Base-by-base conservation (phyloP, 2,329 filamentous ascomycete species). In the Colletotrichum godetiae region DNA sequence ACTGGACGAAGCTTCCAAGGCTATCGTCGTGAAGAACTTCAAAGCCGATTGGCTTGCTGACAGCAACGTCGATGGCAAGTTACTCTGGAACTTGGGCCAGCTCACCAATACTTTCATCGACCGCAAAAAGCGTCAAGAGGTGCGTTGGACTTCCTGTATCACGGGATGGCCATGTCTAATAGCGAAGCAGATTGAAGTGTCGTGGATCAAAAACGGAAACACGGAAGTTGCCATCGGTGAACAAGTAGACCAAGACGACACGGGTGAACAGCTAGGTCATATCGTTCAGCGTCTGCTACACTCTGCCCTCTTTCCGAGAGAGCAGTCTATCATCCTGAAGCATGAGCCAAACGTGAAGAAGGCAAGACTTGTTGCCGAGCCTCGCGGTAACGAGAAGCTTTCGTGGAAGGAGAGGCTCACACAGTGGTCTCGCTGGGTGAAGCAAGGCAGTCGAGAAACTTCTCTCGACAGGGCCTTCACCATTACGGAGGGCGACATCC, bases 51-150 rank as follows among this genome's bases (percentile, higher is more conserved):
- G 79, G 13, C 55, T 83, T 58, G 73, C 77, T 1, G 65, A 76
- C 1, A 56, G 77, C n/a, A 62, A 70, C 5, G 66, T 81, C 22
- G 71, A 77, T 49, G 75, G 77, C 10, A 74, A 61, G 3, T 52
- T 81, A 1, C 75, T 86, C 4, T 79, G 82, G 56, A 80, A 84
- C 42, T 74, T 86, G 15, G 82, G 82, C 2, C 76, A 77, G 10
- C 77, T 86, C 66, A 86, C 84, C 7, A 83, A 83, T 65, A 79
- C 73, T 2, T 15, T 63, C 24, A 63, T 71, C 22, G 61, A 53
- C 29, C 61, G 4, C 10, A 42, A 33, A 24, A 59, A 61, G 31
- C 53, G 37, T 3, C 13, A 46, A 5, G 53, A 10, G 13, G 71
- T 72, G 19, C 59, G 71, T 42, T 6, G 2, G 10, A 5, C 22